Conservation (phyloP, 345 rosid genomes). For the Citrus glauca region DNA sequence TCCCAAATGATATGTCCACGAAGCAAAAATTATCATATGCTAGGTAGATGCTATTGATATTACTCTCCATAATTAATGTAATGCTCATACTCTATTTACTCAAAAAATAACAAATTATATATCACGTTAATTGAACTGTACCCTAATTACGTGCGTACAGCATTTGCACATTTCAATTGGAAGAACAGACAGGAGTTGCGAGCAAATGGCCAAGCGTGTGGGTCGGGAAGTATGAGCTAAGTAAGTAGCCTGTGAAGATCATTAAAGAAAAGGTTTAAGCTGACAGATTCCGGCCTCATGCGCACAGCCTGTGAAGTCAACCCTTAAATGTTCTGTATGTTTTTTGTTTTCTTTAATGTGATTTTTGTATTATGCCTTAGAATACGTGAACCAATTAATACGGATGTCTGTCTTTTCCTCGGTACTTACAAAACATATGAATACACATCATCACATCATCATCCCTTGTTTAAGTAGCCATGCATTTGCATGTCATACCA, state of each 20-base stretch:
- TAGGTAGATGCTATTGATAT: no score
- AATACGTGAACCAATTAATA: constrained; percentile 38
- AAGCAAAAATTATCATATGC: no score
- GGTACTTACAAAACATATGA: neutral
- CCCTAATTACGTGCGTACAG: no score
- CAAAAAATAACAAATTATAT: no score
- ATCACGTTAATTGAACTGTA: no score
- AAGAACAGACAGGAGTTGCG: neutral
- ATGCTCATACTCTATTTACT: no score
- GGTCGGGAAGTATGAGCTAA: neutral
- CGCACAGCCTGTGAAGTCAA: constrained; percentile 43
- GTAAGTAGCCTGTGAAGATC: neutral
- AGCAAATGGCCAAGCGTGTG: neutral
- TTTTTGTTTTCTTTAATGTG: neutral
- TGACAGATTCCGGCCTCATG: constrained; percentile 25
- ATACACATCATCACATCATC: neutral
- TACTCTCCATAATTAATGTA: no score
- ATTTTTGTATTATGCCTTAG: constrained; percentile 12
- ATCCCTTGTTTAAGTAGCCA: neutral
- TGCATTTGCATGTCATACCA: neutral
- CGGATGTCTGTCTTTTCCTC: constrained; percentile 43
- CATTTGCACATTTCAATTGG: neutral
- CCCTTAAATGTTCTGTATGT: constrained; percentile 7
- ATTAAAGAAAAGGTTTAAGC: constrained; percentile 13
- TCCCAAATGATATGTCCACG: no score